Conservation (phyloP, 768 basidiomycete species). For the Symmetrospora coprosmae region DNA sequence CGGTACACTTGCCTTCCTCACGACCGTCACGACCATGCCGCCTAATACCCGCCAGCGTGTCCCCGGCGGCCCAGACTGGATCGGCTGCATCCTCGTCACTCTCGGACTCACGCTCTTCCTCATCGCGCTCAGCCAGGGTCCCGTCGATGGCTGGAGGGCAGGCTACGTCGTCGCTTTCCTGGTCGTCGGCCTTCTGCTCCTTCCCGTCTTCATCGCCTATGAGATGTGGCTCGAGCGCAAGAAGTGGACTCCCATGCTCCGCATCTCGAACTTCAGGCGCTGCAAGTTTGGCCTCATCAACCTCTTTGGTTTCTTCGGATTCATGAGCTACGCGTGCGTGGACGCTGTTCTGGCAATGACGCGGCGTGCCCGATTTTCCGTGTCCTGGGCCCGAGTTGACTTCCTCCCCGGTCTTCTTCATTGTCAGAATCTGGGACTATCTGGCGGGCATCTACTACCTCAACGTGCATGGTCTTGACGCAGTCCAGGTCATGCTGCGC, state of each 20-base stretch:
- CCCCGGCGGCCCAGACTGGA: constrained; percentile 17
- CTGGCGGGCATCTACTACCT: constrained; percentile 7
- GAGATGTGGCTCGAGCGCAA: constrained; percentile 20
- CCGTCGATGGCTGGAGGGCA: constrained; percentile 12
- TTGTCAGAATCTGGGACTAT: no score
- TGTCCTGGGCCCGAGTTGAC: no score
- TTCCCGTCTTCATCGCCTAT: constrained; percentile 15
- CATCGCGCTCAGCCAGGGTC: constrained; percentile 10
- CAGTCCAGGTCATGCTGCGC: constrained; percentile 20
- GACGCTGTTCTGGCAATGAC: no score
- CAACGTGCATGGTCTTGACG: constrained; percentile 6
- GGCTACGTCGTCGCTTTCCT: constrained; percentile 7
- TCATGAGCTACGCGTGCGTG: neutral
- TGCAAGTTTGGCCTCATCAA: constrained; percentile 17
- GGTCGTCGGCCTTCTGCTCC: constrained; percentile 1
- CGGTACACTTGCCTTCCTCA: neutral
- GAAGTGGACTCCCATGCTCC: constrained; percentile 4
- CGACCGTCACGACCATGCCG: neutral
- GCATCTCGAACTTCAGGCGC: constrained; percentile 11
- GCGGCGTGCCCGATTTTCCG: no score
- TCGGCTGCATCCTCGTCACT: constrained; percentile 12
- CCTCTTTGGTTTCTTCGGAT: constrained; percentile 17
- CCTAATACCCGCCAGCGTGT: neutral
- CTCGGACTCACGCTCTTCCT: constrained; percentile 13
- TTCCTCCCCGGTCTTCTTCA: no score